A percentile compares a stretch with the other conserved stretches of the same genome.
These are phyloP conservation scores for Polygonum aviculare DNA, from an alignment of 148 eudicot species.

Conservation along the genomic window DNA sequence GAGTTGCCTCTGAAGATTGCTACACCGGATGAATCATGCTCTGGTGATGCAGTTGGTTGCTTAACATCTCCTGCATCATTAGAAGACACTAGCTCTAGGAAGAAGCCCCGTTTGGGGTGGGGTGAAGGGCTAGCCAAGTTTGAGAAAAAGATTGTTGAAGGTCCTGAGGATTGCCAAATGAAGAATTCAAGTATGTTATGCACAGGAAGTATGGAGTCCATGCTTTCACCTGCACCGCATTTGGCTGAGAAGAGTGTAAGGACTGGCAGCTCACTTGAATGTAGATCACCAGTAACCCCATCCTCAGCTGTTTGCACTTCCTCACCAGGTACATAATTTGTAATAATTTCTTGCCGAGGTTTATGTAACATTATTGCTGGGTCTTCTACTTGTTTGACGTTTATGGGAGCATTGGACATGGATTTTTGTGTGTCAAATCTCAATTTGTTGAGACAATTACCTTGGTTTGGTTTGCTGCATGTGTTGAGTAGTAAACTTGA, in stretches of 20 bases:
- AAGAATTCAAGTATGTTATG: slow-evolving; percentile 24
- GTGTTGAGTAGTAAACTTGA: not conserved
- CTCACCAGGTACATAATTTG: slow-evolving; percentile 55
- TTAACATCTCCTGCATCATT: slow-evolving; percentile 24
- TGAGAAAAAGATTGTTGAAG: slow-evolving; percentile 81
- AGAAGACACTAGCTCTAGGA: slow-evolving; percentile 57
- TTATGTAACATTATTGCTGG: not conserved
- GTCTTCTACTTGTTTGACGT: not conserved
- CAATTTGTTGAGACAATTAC: not conserved
- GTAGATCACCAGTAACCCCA: slow-evolving; percentile 78
- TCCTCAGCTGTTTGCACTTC: slow-evolving; percentile 74
- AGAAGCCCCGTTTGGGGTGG: slow-evolving; percentile 93
- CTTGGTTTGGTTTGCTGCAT: not conserved
- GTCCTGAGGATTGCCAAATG: slow-evolving; percentile 43
- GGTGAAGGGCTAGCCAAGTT: slow-evolving; percentile 94
- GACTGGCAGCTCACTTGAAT: slow-evolving; percentile 36
- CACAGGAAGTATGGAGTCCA: slow-evolving; percentile 28
- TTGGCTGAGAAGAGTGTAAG: slow-evolving; percentile 50
- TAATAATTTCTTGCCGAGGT: not conserved
- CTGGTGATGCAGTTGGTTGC: slow-evolving; percentile 43
- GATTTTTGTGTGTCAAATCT: not conserved
- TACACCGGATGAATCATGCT: slow-evolving; percentile 39
- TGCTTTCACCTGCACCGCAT: slow-evolving; percentile 8
- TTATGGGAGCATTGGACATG: not conserved
- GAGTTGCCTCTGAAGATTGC: slow-evolving; percentile 31